Base-by-base conservation (phyloP, 164 flowering plant genomes). In the Aristolochia fimbriata region DNA sequence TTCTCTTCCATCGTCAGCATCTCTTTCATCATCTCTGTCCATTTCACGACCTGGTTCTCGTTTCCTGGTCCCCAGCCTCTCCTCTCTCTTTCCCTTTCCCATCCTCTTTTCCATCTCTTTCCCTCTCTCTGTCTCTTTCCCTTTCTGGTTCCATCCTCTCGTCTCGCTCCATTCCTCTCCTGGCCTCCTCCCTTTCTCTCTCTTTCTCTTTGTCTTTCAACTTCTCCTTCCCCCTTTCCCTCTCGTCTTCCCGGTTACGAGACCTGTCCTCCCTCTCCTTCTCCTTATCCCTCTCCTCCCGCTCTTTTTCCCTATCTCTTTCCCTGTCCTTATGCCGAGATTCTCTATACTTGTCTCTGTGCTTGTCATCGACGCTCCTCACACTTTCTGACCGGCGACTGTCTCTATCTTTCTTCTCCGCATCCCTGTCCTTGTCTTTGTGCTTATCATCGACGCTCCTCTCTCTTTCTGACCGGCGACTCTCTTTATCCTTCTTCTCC, bases 1-100 rank as follows among this genome's bases (percentile, higher is more conserved):
- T 2, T 77, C 83, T 64, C 70, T 78, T 21, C 74, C 81, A 65
- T 76, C 77, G 13, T 74, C 82, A 27, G 63, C 69, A 37, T 71
- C 80, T 53, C 74, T 72, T 20, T 76, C 68, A n/a, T 69, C 68
- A 43, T 78, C 77, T 62, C 78, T 80, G 37, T 74, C 84, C 27
- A n/a, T 46, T n/a, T 76, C 75, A 11, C 79, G 67, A 7, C 70
- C 75, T 77, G 70, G 47, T 11, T 77, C 75, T 14, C 75, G 65
- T 6, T 68, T 72, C 73, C 68, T 71, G 55, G 67, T 74, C 69
- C 58, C 49, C 58, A 54, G 54, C 68, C 70, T 68, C 24, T 67
- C 73, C 60, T 54, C 58, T 59, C 48, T 55, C 59, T 57, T 55
- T 54, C 23, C 59, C 62, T 16, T 60, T 58, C 13, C 55, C 45